These are phyloP conservation scores for Cercospora sesami DNA, from an alignment of 2,329 filamentous ascomycete genomes.

Conservation along the genomic window DNA sequence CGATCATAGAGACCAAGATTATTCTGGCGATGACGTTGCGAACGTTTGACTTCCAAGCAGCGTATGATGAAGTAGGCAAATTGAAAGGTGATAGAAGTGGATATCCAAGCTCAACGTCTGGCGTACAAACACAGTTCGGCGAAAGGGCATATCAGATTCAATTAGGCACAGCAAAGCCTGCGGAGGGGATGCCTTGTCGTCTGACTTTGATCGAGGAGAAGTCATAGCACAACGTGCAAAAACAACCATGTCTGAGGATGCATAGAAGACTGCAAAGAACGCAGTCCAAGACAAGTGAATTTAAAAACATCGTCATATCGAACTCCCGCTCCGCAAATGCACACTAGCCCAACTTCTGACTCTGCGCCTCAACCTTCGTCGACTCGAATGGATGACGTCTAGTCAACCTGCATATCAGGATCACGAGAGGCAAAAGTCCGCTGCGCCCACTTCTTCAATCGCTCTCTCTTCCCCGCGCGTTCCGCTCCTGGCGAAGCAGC, in stretches of 20 bases:
- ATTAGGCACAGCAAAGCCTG: conserved; percentile 38
- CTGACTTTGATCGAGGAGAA: conserved; percentile 19
- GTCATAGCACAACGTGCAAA: neutral
- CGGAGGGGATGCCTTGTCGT: conserved; percentile 39
- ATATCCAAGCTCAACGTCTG: conserved; percentile 32
- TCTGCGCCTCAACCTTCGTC: neutral
- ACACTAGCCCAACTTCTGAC: neutral
- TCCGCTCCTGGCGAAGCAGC: neutral
- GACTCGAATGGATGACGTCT: neutral
- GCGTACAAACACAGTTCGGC: conserved; percentile 36
- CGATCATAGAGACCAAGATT: conserved; percentile 54
- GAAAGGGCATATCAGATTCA: conserved; percentile 41
- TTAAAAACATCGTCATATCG: neutral
- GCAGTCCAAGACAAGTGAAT: neutral
- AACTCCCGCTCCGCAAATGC: neutral
- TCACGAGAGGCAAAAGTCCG: conserved; percentile 4
- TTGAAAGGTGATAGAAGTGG: conserved; percentile 40
- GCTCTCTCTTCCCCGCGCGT: neutral
- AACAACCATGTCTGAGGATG: neutral
- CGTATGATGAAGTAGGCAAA: conserved; percentile 41
- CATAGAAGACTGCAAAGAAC: neutral
- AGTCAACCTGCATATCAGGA: conserved; percentile 6
- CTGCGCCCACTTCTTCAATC: conserved; percentile 12
- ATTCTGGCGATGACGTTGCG: conserved; percentile 53
- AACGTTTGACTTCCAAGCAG: conserved; percentile 52